Evolutionary conservation across 257 asterid species (phyloP).

Genomic region (Solanum pennellii): DNA sequence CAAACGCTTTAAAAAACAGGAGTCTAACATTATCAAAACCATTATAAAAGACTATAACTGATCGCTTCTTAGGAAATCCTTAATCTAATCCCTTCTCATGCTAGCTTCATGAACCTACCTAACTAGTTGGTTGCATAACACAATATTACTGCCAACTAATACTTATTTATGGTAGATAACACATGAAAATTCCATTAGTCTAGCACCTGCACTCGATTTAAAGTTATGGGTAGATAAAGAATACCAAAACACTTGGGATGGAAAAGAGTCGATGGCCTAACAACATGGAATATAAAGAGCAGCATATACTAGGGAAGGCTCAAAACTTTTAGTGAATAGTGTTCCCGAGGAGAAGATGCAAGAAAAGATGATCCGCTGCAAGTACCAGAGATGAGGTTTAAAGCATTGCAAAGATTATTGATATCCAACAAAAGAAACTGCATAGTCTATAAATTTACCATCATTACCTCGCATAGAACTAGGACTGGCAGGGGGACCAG

Average conservation of each 20-base stretch:
- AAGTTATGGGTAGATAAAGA: neutral
- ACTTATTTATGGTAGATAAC: neutral
- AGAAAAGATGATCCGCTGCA: too few species aligned
- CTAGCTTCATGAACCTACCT: neutral
- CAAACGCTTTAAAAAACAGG: too few species aligned
- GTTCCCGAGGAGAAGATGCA: neutral
- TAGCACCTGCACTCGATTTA: neutral
- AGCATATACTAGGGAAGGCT: neutral
- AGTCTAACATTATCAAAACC: too few species aligned
- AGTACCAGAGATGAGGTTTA: too few species aligned
- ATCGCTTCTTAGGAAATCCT: too few species aligned
- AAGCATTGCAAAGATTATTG: too few species aligned
- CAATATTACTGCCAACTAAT: neutral
- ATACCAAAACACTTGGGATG: neutral
- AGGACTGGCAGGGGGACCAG: too few species aligned
- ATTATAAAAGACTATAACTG: too few species aligned
- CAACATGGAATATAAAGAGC: neutral
- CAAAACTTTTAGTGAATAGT: neutral
- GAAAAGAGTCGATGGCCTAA: neutral
- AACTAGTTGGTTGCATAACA: neutral
- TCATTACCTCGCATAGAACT: too few species aligned
- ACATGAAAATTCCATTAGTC: neutral
- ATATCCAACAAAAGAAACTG: too few species aligned
- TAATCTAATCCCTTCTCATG: too few species aligned
- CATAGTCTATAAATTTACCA: too few species aligned